These are phyloP conservation scores for Euphrasia confusa DNA, from an alignment of 257 asterid genomes.

Conservation along the genomic window DNA sequence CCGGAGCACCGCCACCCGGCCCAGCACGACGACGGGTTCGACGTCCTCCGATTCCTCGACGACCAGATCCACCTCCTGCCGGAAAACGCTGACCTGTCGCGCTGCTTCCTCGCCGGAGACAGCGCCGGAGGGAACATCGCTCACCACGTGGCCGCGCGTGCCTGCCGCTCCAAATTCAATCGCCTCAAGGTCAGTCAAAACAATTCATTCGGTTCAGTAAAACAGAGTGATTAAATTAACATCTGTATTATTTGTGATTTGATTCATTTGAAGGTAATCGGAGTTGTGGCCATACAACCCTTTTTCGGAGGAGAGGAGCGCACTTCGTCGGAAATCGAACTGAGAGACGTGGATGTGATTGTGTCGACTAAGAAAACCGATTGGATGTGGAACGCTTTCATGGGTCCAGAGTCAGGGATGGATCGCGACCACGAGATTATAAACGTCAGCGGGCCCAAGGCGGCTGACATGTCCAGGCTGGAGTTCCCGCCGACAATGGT, in stretches of 20 bases:
- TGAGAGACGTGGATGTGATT: slow-evolving; percentile 37
- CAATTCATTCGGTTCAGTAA: no score
- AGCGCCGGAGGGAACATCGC: slow-evolving; percentile 80
- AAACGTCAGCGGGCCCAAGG: slow-evolving; percentile 72
- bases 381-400: slow-evolving; percentile 62
- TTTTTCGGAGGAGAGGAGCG: slow-evolving; percentile 76
- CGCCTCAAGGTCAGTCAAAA: slow-evolving; percentile 41
- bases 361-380: slow-evolving; percentile 40
- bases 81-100: slow-evolving; percentile 50
- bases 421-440: slow-evolving; percentile 56
- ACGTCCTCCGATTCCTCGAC: slow-evolving; percentile 50
- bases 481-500: slow-evolving; percentile 62
- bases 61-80: slow-evolving; percentile 36
- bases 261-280: slow-evolving; percentile 49
- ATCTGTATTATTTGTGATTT: no score
- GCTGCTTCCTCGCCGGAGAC: slow-evolving; percentile 72
- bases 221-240: no score
- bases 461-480: slow-evolving; percentile 48
- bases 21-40: slow-evolving; percentile 69
- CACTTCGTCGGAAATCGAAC: slow-evolving; percentile 43
- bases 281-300: slow-evolving; percentile 67
- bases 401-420: slow-evolving; percentile 34
- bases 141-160: slow-evolving; percentile 63
- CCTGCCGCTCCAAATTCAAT: slow-evolving; percentile 32
- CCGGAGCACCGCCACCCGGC: slow-evolving; percentile 73